Evolutionary conservation across 169 alveolate genomes (phyloP), one percentile per base, ranked within the genome.

Genomic region (Eimeria necatrix): DNA sequence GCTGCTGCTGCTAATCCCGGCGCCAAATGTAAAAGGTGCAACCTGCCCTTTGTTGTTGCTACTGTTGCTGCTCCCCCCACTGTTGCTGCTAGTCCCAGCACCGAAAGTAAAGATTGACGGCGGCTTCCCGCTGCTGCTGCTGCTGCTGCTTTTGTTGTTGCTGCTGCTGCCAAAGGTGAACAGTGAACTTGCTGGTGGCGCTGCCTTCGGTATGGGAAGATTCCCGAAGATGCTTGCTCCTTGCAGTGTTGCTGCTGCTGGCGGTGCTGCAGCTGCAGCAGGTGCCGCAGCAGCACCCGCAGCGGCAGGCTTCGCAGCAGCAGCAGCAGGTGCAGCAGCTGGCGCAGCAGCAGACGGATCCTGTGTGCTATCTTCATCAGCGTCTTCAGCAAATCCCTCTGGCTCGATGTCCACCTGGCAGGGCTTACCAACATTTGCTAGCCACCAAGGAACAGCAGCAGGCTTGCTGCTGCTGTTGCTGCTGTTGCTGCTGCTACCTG

Each of bases 261-360:
- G 64, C 64, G 64, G 20, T 56, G 64, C 64, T 56, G 64, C 14
- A 14, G 20, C 64, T 56, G 20, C 64, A 9, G 20, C 64, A 14
- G 8, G 20, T 56, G 20, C 20, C 64, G 64, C 64, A 56, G 95
- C 61, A 92, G 96, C 83, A 96, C 95, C 51, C 26, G 76, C 76
- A 9, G 76, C 76, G 26, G 26, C 76, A 20, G 26, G 41, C 41
- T 6, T 24, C 8, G 41, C 76, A n/a, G 16, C 9, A n/a, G 76
- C 26, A 10, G 41, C 26, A n/a, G 26, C 41, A 9, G 16, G 41
- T 14, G 41, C 14, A 24, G 8, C 76, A 12, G 16, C 41, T 14
- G 76, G 9, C 76, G 64, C 64, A 8, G 8, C 64, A 9, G 64
- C 64, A 56, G 64, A 8, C 20, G 8, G 64, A 8, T 56, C 64